A percentile compares a stretch with the other conserved stretches of the same genome.
These are phyloP conservation scores for Candida lessepsii DNA, from an alignment of 805 yeast species.

Conservation along the genomic window DNA sequence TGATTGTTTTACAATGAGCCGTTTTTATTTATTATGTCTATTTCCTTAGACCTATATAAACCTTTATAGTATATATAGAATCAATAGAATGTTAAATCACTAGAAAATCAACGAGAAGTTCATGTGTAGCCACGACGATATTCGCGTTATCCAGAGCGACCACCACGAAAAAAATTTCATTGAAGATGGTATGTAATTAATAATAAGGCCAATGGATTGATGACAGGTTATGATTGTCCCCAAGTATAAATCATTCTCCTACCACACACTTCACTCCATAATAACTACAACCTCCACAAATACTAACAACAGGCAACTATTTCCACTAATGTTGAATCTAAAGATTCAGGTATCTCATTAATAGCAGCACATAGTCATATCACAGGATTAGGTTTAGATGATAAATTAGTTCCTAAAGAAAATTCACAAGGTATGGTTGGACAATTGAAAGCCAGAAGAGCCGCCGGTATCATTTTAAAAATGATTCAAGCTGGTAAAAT, in stretches of 20 bases:
- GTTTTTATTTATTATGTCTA: no score
- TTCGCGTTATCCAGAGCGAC: slow-evolving; percentile 1
- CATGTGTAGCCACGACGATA: no score
- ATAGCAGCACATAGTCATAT: slow-evolving; percentile 99
- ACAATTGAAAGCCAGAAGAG: slow-evolving; percentile 89
- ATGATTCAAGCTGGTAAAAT: slow-evolving; percentile 92
- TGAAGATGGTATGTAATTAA: slow-evolving; percentile 6
- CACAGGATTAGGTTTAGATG: slow-evolving; percentile 95
- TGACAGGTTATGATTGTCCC: no score
- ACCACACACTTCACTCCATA: no score
- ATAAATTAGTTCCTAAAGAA: slow-evolving; percentile 76
- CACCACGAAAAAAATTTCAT: slow-evolving; percentile 6
- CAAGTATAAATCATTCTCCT: no score
- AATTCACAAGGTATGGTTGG: slow-evolving; percentile 95
- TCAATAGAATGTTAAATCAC: no score
- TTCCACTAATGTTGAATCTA: slow-evolving; percentile 31
- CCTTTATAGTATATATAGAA: no score
- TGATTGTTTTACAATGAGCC: no score
- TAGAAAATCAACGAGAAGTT: no score
- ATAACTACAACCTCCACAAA: no score
- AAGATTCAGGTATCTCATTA: slow-evolving; percentile 55
- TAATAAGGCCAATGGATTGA: no score
- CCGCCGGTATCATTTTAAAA: slow-evolving; percentile 91
- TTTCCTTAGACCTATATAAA: no score
- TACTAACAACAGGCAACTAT: slow-evolving; percentile 22